Base-by-base conservation (phyloP, 495 filamentous ascomycete species). In the Geopyxis carbonaria region DNA sequence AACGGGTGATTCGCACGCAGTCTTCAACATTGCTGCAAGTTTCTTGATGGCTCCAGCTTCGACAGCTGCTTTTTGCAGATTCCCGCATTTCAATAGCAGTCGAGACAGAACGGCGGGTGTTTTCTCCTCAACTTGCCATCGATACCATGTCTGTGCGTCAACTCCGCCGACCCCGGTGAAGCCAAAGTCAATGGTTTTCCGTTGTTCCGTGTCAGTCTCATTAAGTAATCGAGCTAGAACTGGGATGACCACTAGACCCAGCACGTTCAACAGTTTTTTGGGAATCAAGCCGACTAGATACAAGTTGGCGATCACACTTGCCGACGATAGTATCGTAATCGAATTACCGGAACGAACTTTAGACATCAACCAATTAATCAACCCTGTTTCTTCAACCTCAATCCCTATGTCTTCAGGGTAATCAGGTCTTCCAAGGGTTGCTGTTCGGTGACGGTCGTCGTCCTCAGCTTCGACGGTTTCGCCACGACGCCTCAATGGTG, bases 331-430 rank as follows among this genome's bases (percentile, higher is more conserved):
- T 19, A 81, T 70, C 22, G 72, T 68, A 48, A 76, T 62, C 5
- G 73, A 75, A 31, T 59, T 59, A 34, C 72, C 67, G 9, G 69
- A 69, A 7, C 36, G 22, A 7, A 39, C 24, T 82, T 55, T 38
- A 72, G 64, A 20, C 15, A 94, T 68, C 9, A 97, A 71, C 80
- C 84, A 94, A 8, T 76, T 73, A 28, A 92, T 68, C 8, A 95
- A 58, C 14, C 78, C 70, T 42, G 72, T 91, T 46, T 93, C 87
- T 11, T 75, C 68, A 5, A 83, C 74, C 30, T 78, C 73, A 13
- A 55, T 36, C 5, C 47, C 35, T 8, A 25, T 15, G 9, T 52
- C 48, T 11, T 24, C 34, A 14, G 36, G 2, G 22, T 39, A 18
- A 13, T 21, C 31, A 20, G 45, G 33, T 10, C 16, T 2, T n/a